Percentiles rank a stretch among this genome's conserved stretches.
Conservation (phyloP, 805 yeast species). For the Candida ovalis region DNA sequence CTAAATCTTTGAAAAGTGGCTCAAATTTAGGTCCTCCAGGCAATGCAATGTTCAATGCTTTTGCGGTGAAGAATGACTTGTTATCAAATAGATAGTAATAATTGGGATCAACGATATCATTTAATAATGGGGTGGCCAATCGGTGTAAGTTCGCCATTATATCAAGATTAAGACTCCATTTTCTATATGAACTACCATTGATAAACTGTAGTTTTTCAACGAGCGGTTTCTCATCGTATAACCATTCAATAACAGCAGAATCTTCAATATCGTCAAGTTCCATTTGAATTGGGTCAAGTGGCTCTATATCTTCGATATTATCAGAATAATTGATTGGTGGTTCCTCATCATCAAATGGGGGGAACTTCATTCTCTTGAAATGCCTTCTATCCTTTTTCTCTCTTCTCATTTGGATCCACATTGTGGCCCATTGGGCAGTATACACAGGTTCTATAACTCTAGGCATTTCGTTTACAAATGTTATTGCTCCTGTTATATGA, state of each 20-base stretch:
- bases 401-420: constrained; percentile 90
- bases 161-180: constrained; percentile 61
- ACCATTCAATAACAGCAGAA: constrained; percentile 62
- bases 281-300: constrained; percentile 65
- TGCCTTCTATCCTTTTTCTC: constrained; percentile 89
- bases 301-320: constrained; percentile 67
- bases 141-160: constrained; percentile 64
- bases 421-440: constrained; percentile 91
- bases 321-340: constrained; percentile 86
- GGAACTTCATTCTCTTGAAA: constrained; percentile 89
- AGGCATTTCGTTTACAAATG: constrained; percentile 91
- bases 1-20: constrained; percentile 66
- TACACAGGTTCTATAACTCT: constrained; percentile 90
- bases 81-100: constrained; percentile 71
- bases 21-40: constrained; percentile 98
- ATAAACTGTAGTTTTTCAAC: constrained; percentile 50
- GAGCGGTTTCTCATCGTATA: constrained; percentile 75
- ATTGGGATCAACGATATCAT: constrained; percentile 56
- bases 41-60: constrained; percentile 78
- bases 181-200: constrained; percentile 74
- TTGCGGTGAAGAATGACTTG: constrained; percentile 82
- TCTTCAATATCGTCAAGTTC: constrained; percentile 67
- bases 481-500: constrained; percentile 89
- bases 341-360: constrained; percentile 97
- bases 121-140: constrained; percentile 65